Evolutionary conservation across 2,329 filamentous ascomycete species (phyloP), one percentile per base, ranked within the genome.

Genomic region (Fusarium hostae): DNA sequence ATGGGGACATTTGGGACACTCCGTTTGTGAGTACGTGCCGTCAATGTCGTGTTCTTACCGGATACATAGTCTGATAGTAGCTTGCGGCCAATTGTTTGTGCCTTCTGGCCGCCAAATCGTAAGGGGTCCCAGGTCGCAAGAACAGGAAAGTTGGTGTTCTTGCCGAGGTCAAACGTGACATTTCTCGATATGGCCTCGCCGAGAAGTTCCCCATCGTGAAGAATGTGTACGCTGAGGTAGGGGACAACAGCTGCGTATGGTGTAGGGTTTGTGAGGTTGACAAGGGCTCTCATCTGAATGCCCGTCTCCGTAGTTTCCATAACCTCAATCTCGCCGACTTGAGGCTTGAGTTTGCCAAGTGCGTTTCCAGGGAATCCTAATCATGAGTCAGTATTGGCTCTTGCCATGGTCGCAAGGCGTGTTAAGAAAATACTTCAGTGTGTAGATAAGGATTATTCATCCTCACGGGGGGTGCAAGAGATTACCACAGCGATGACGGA

Each of bases 181-280:
- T 95, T 84, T 60, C 86, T 84, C 5, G 90, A 88, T 1, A 87
- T 91, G 16, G 92, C 91, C 78, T 95, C 92, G 35, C 93, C 96
- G 37, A 99, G 84, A 11, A 92, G 79, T 1, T 91, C 91, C 15
- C 87, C 89, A 75, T 97, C 95, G 75, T 89, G 90, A 34, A 93
- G 79, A 44, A 98, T 82, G 68, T 94, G 89, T 45, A 97, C 87
- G 78, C 92, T 94, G 70, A 94, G 82, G 69, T 90, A 95, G 3
- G 95, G 95, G n/a, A 98, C 85, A 4, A 85, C 85, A 7, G 94
- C 95, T 8, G 93, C 91, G 79, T 98, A 98, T 7, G 91, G 87
- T 1, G 95, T 97, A 3, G 95, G 95, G 77, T 99, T 99, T 7
- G 93, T 97, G 66, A 97, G 86, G 78, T 96, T 97, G 76, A 97